These are phyloP conservation scores for Trypanosomatidae sp. DNA, from an alignment of 208 protist species.

Conservation along the genomic window DNA sequence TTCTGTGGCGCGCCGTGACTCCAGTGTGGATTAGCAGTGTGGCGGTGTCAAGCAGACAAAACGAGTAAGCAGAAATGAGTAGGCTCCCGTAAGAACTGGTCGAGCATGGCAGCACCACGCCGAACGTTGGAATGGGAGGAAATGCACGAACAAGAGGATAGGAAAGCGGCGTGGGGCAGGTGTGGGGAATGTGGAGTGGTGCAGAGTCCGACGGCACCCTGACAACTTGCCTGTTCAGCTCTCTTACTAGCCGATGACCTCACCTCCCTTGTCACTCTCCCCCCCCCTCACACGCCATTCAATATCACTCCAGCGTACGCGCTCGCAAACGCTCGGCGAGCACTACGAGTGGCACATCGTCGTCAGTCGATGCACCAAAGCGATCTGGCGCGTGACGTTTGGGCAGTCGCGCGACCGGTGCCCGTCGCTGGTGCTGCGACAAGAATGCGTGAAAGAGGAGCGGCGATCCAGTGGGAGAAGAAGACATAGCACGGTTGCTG, in stretches of 20 bases:
- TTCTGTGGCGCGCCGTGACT: background rate
- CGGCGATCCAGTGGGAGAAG: background rate
- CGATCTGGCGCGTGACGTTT: background rate
- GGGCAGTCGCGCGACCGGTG: background rate
- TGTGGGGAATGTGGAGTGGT: background rate
- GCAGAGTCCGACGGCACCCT: background rate
- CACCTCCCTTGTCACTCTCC: background rate
- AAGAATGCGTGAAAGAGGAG: background rate
- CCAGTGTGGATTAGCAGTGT: background rate
- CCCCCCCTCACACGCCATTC: background rate
- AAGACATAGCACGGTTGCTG: background rate
- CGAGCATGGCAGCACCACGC: background rate
- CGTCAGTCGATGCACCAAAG: background rate
- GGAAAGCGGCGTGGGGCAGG: background rate
- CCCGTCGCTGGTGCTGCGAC: background rate
- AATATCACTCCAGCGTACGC: background rate
- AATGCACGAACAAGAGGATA: background rate
- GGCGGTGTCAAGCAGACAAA: background rate
- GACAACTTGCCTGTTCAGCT: background rate
- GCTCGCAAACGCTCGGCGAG: background rate
- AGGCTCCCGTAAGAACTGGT: background rate
- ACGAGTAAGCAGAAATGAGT: background rate
- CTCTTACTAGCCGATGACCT: too few species aligned
- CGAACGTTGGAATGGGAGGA: background rate
- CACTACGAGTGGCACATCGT: constrained; percentile 6